These are phyloP conservation scores for Primulina eburnea DNA, from an alignment of 257 asterid genomes.

Conservation along the genomic window DNA sequence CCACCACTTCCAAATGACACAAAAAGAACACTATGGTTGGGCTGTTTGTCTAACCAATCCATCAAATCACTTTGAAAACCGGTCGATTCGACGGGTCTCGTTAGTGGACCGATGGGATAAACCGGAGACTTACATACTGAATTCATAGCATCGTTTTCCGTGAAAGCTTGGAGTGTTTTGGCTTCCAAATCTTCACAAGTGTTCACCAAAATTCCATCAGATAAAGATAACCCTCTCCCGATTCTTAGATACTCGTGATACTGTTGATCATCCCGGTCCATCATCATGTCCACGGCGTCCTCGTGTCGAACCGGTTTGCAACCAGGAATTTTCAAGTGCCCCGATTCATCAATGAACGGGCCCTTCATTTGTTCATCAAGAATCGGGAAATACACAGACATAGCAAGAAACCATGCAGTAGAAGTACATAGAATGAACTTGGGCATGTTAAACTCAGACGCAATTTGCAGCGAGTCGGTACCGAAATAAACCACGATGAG, in stretches of 20 bases:
- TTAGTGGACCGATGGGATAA: slow-evolving; percentile 60
- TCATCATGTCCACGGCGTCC: slow-evolving; percentile 59
- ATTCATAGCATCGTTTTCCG: slow-evolving; percentile 28
- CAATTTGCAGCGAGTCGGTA: slow-evolving; percentile 39
- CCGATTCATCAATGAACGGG: slow-evolving; percentile 39
- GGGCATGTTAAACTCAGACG: slow-evolving; percentile 45
- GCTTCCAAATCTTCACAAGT: slow-evolving; percentile 60
- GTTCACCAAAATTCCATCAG: slow-evolving; percentile 63
- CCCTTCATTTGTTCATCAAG: slow-evolving; percentile 50
- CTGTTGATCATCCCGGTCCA: slow-evolving; percentile 47
- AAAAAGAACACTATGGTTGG: slow-evolving; percentile 45
- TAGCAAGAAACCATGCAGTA: slow-evolving; percentile 55
- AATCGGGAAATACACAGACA: slow-evolving; percentile 41
- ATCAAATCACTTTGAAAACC: slow-evolving; percentile 5
- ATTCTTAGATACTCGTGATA: slow-evolving; percentile 35
- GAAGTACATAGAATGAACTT: slow-evolving; percentile 42
- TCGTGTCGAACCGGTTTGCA: slow-evolving; percentile 63
- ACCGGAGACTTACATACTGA: slow-evolving; percentile 40
- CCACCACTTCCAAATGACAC: slow-evolving; percentile 76
- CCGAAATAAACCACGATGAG: slow-evolving; percentile 52
- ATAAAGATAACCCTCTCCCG: slow-evolving; percentile 22
- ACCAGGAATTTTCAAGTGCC: slow-evolving; percentile 50
- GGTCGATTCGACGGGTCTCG: slow-evolving; percentile 28
- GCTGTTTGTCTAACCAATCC: slow-evolving; percentile 57
- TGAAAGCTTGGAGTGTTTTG: slow-evolving; percentile 43